A percentile compares a stretch with the other conserved stretches of the same genome.
Conservation (phyloP, 805 yeast species). For the Ogataea haglerorum region DNA sequence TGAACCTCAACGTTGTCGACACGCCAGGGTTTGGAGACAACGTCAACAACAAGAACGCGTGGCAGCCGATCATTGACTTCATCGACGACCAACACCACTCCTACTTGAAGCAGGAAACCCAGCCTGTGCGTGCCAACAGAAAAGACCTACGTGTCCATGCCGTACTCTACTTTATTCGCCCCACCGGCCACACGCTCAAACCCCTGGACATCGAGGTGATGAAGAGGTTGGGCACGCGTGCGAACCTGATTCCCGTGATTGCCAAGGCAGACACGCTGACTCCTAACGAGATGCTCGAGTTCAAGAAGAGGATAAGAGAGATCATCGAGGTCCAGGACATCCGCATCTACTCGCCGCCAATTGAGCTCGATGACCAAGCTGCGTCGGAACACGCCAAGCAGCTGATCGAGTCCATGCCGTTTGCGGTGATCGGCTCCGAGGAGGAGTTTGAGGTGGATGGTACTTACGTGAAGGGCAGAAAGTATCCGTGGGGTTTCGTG, state of each 20-base stretch:
- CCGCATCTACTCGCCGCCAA: constrained; percentile 78
- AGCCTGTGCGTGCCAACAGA: constrained; percentile 64
- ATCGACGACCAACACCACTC: constrained; percentile 89
- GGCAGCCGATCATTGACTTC: constrained; percentile 85
- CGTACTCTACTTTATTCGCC: constrained; percentile 84
- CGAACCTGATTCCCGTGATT: constrained; percentile 84
- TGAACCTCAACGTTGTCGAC: constrained; percentile 78
- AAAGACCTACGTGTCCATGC: constrained; percentile 89
- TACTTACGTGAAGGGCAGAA: constrained; percentile 67
- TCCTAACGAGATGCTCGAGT: constrained; percentile 61
- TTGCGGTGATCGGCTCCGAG: constrained; percentile 78
- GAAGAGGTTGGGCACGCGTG: constrained; percentile 77
- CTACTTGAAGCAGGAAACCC: constrained; percentile 90
- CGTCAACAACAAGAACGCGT: constrained; percentile 77
- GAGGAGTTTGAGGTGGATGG: constrained; percentile 67
- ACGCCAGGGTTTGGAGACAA: constrained; percentile 95
- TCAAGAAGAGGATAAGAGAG: constrained; percentile 74
- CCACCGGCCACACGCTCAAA: constrained; percentile 83
- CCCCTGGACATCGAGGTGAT: constrained; percentile 86
- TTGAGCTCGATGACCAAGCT: constrained; percentile 70
- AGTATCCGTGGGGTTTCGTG: constrained; percentile 88
- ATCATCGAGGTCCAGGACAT: constrained; percentile 83
- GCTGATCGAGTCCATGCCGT: constrained; percentile 81
- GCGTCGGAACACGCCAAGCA: constrained; percentile 78
- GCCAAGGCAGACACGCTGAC: constrained; percentile 86